Conservation (phyloP, 805 yeast species). For the Yueomyces sp. region DNA sequence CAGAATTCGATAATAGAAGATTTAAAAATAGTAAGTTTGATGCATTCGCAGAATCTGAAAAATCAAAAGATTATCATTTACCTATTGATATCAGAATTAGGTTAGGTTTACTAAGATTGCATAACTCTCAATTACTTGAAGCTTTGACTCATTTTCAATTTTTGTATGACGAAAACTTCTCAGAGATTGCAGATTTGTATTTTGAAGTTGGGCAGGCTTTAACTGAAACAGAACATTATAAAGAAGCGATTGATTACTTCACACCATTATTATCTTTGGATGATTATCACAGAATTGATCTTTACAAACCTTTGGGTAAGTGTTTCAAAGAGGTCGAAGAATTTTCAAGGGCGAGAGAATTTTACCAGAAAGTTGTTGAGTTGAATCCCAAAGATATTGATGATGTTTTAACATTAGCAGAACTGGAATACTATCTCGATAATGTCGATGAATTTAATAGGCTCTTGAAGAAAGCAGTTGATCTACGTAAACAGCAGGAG, state of each 20-base stretch:
- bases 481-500: conserved; percentile 24
- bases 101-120: conserved; percentile 61
- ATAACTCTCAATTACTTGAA: conserved; percentile 48
- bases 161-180: conserved; percentile 41
- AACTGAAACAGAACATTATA: conserved; percentile 52
- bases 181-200: conserved; percentile 58
- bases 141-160: conserved; percentile 58
- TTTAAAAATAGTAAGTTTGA: conserved; percentile 32
- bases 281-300: conserved; percentile 37
- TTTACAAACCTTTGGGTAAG: conserved; percentile 46
- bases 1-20: conserved; percentile 74
- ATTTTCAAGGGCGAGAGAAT: conserved; percentile 47
- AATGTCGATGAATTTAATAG: conserved; percentile 43
- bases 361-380: conserved; percentile 43
- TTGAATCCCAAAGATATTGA: conserved; percentile 54
- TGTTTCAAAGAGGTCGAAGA: conserved; percentile 67
- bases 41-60: conserved; percentile 25
- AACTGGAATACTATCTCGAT: conserved; percentile 56
- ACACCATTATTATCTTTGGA: conserved; percentile 41
- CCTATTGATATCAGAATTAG: conserved; percentile 85
- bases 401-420: conserved; percentile 66
- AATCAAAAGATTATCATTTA: conserved; percentile 31
- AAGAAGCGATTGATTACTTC: conserved; percentile 65
- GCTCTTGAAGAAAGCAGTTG: conserved; percentile 40
- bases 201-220: conserved; percentile 64